Percentiles rank a stretch among this genome's conserved stretches.
These are phyloP conservation scores for Nannochloris sp. DNA, from an alignment of 139 green algal species.

Conservation along the genomic window DNA sequence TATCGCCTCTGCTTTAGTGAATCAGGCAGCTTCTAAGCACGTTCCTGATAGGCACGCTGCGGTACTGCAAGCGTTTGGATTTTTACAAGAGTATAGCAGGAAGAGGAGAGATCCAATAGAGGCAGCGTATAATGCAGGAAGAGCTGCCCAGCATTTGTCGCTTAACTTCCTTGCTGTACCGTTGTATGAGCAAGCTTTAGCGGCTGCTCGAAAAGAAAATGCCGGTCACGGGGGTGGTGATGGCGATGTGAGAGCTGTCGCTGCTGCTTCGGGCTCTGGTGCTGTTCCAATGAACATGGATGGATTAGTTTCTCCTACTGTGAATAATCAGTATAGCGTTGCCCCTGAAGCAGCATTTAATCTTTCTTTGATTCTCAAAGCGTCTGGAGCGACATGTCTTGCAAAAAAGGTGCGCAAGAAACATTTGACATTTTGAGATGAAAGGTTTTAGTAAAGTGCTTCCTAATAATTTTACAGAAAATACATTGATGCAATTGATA, in stretches of 20 bases:
- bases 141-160: constrained; percentile 69
- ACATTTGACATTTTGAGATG: constrained; percentile 49
- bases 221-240: background rate
- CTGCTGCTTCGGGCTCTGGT: background rate
- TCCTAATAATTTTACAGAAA: no score
- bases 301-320: background rate
- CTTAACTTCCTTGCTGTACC: constrained; percentile 65
- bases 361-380: constrained; percentile 60
- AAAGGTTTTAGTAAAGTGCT: background rate
- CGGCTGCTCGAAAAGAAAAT: background rate
- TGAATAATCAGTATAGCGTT: constrained; percentile 22
- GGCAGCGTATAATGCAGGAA: constrained; percentile 71
- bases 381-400: constrained; percentile 51
- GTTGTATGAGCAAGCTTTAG: constrained; percentile 48
- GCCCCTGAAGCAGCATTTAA: constrained; percentile 72
- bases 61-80: constrained; percentile 68
- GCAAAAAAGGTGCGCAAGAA: constrained; percentile 52
- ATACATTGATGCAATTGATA: no score
- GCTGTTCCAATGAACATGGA: background rate
- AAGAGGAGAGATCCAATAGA: constrained; percentile 36
- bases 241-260: background rate
- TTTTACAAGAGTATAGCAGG: constrained; percentile 49
- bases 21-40: constrained; percentile 29
- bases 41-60: constrained; percentile 43
- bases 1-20: constrained; percentile 38